Evolutionary conservation across 163 green algal genomes (phyloP).

Genomic region (Chloroidium sp.): DNA sequence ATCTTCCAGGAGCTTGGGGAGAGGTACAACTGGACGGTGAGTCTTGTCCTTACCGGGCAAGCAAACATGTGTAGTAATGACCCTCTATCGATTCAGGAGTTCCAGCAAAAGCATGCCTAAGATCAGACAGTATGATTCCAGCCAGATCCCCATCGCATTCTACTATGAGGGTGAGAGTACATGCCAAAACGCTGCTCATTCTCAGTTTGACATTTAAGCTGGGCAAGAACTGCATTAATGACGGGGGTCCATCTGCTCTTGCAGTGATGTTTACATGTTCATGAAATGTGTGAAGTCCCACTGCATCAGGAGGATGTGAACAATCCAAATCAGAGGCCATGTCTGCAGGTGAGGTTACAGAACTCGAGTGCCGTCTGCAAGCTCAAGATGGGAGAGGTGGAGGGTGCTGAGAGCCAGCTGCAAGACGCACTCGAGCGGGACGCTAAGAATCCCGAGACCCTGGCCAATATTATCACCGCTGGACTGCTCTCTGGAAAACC

Average conservation of each 20-base stretch:
- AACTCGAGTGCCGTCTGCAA: slow-evolving; percentile 79
- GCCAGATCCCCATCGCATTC: too few species aligned
- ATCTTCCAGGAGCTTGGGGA: slow-evolving; percentile 96
- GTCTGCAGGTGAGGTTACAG: slow-evolving; percentile 57
- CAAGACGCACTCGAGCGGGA: slow-evolving; percentile 81
- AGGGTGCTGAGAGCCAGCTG: slow-evolving; percentile 89
- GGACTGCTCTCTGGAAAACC: slow-evolving; percentile 81
- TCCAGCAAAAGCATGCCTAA: neutral
- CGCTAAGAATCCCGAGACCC: slow-evolving; percentile 69
- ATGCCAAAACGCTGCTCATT: too few species aligned
- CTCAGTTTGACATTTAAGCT: too few species aligned
- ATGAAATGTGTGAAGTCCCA: slow-evolving; percentile 93
- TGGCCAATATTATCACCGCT: slow-evolving; percentile 60
- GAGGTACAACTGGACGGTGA: slow-evolving; percentile 89
- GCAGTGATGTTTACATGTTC: slow-evolving; percentile 83
- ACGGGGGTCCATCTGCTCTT: neutral
- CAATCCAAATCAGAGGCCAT: slow-evolving; percentile 70
- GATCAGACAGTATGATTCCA: neutral
- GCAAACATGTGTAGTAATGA: too few species aligned
- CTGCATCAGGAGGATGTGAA: slow-evolving; percentile 95
- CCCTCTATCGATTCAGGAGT: too few species aligned
- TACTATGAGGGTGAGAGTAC: too few species aligned
- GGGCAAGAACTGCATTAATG: neutral
- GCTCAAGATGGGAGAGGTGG: slow-evolving; percentile 83
- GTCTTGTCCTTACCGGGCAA: neutral